A percentile compares a stretch with the other conserved stretches of the same genome.
Evolutionary conservation across 495 filamentous ascomycete species (phyloP).

Genomic region (Tuber brumale): DNA sequence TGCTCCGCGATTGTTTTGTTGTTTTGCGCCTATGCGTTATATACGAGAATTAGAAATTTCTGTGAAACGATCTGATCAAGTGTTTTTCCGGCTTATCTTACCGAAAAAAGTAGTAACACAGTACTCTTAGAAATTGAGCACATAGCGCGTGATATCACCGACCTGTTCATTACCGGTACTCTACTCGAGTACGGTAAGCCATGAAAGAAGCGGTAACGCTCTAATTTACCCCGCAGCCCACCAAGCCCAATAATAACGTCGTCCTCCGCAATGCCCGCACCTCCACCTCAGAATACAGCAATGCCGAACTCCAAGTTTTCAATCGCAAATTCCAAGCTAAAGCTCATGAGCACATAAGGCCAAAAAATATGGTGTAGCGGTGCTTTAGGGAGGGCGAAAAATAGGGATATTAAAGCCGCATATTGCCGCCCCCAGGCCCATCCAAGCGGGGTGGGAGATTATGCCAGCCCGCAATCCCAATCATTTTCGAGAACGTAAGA

Average conservation of each 20-base stretch:
- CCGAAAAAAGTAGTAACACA: neutral
- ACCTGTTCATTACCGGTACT: neutral
- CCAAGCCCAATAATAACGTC: neutral
- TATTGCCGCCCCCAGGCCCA: neutral
- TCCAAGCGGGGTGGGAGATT: neutral
- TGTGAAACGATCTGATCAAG: neutral
- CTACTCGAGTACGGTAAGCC: neutral
- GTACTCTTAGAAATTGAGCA: neutral
- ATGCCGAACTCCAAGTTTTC: neutral
- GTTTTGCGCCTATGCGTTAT: neutral
- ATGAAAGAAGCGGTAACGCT: neutral
- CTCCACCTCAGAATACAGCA: neutral
- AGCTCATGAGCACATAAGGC: neutral
- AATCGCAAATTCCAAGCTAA: neutral
- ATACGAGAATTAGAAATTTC: neutral
- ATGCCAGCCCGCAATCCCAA: neutral
- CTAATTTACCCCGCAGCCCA: neutral
- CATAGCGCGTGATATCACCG: neutral
- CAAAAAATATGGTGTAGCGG: neutral
- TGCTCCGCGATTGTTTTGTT: neutral
- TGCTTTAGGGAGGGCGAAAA: neutral
- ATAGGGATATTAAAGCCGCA: neutral
- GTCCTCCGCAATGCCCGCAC: neutral
- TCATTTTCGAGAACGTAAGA: neutral
- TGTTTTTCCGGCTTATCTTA: neutral